phyloP scores from a whole-genome alignment of 1,139 yeast species.

The Yamadazyma sp. region DNA sequence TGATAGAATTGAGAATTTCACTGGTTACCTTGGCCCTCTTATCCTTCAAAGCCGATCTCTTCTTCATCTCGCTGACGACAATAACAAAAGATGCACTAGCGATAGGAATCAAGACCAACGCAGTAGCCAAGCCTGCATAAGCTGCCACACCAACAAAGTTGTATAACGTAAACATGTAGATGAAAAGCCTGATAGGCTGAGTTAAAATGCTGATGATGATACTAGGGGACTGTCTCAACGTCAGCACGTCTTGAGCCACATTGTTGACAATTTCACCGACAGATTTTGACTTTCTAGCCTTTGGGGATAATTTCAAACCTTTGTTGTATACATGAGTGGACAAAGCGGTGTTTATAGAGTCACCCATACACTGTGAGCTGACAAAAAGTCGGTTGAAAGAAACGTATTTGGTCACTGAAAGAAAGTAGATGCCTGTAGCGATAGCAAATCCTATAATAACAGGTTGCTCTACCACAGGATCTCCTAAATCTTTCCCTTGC shows the following conservation, averaged over 20 bases:
- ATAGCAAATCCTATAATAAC: slow-evolving; percentile 31
- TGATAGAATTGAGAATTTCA: slow-evolving; percentile 40
- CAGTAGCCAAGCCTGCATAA: slow-evolving; percentile 35
- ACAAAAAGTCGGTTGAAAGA: slow-evolving; percentile 27
- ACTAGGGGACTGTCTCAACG: slow-evolving; percentile 24
- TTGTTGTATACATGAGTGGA: slow-evolving; percentile 34
- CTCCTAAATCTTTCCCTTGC: background rate
- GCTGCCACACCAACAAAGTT: slow-evolving; percentile 34
- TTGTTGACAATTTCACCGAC: slow-evolving; percentile 43
- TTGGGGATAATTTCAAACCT: slow-evolving; percentile 36
- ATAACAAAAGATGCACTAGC: slow-evolving; percentile 31
- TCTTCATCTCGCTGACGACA: slow-evolving; percentile 25
- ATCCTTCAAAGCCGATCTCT: slow-evolving; percentile 33
- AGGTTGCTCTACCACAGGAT: slow-evolving; percentile 20
- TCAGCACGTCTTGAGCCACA: slow-evolving; percentile 37
- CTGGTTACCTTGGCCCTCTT: slow-evolving; percentile 37
- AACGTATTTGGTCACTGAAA: slow-evolving; percentile 25
- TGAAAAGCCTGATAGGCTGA: slow-evolving; percentile 30
- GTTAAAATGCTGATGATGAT: slow-evolving; percentile 27
- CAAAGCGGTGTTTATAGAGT: slow-evolving; percentile 24
- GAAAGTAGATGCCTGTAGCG: slow-evolving; percentile 28
- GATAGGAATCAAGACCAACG: slow-evolving; percentile 34
- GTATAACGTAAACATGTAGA: slow-evolving; percentile 29
- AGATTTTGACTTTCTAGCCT: slow-evolving; percentile 36
- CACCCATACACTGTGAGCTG: slow-evolving; percentile 19